phyloP scores from a whole-genome alignment of 345 rosid species.

The Populus nigra region DNA sequence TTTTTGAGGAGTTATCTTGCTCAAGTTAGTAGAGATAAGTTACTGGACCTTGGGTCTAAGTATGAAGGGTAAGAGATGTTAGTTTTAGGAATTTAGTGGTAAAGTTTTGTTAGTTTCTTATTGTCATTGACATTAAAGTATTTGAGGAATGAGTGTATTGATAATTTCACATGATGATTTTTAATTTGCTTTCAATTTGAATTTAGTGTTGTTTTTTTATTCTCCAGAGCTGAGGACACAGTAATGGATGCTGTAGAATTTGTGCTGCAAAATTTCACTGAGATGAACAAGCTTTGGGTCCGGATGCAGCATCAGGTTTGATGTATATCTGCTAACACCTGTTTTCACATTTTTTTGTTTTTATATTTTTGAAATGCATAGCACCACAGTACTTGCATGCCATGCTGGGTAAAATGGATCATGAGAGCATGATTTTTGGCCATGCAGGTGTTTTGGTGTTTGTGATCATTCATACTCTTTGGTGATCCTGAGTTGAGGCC shows the following conservation, averaged over 20 bases:
- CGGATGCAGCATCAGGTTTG: constrained; percentile 99
- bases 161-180: neutral
- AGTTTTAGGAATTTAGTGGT: neutral
- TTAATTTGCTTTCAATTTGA: neutral
- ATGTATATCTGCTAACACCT: constrained; percentile 41
- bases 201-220: neutral
- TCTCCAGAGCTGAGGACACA: constrained; percentile 79
- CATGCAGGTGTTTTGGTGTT: constrained; percentile 91
- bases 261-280: constrained; percentile 90
- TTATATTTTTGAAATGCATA: constrained; percentile 48
- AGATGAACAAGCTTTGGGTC: constrained; percentile 99
- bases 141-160: neutral
- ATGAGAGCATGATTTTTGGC: constrained; percentile 89
- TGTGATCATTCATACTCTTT: constrained; percentile 88
- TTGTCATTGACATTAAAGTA: neutral
- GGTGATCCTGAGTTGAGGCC: constrained; percentile 96
- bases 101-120: neutral
- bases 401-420: constrained; percentile 58
- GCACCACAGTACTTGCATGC: constrained; percentile 58
- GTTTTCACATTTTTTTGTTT: constrained; percentile 15
- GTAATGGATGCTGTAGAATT: constrained; percentile 86
- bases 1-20: constrained; percentile 97
- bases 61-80: constrained; percentile 72
- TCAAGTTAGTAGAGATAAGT: constrained; percentile 85
- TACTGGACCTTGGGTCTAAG: constrained; percentile 89